phyloP scores from a whole-genome alignment of 2,329 filamentous ascomycete genomes.

The Dactylellina haptotyla region DNA sequence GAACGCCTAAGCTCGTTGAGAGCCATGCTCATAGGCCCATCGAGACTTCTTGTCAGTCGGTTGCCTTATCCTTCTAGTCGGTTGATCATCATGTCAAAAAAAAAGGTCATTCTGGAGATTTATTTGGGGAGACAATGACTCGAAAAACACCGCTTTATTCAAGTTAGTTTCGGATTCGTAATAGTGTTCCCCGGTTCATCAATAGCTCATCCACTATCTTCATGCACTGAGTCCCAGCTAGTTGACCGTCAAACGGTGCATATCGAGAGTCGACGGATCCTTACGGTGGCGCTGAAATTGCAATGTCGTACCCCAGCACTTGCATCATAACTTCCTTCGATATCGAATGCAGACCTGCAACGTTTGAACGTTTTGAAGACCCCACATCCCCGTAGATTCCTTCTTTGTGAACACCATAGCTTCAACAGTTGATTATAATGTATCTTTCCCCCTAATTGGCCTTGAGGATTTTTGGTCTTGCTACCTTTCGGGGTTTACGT shows the following conservation, averaged over 20 bases:
- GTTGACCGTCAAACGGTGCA: constrained; percentile 46
- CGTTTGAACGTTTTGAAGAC: constrained; percentile 25
- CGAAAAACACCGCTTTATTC: no score
- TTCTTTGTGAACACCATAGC: constrained; percentile 23
- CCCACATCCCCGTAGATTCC: constrained; percentile 16
- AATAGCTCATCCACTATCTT: neutral
- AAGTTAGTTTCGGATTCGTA: constrained; percentile 50
- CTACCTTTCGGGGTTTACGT: constrained; percentile 28
- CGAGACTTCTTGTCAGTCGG: no score
- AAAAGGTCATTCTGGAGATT: no score
- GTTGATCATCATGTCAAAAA: no score
- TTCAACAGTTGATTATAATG: no score
- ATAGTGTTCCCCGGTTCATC: constrained; percentile 37
- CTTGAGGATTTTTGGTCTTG: neutral
- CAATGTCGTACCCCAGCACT: constrained; percentile 34
- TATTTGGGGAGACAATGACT: neutral
- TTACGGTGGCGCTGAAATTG: constrained; percentile 38
- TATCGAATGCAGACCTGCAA: constrained; percentile 41
- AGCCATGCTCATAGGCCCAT: no score
- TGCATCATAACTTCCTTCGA: constrained; percentile 33
- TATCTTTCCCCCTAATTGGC: constrained; percentile 4
- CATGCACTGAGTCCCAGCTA: constrained; percentile 20
- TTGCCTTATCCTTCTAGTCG: no score
- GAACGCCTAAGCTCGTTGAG: neutral
- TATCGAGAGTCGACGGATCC: constrained; percentile 39